phyloP scores from a whole-genome alignment of 129 eudicot genomes.

The Arctium lappa region DNA sequence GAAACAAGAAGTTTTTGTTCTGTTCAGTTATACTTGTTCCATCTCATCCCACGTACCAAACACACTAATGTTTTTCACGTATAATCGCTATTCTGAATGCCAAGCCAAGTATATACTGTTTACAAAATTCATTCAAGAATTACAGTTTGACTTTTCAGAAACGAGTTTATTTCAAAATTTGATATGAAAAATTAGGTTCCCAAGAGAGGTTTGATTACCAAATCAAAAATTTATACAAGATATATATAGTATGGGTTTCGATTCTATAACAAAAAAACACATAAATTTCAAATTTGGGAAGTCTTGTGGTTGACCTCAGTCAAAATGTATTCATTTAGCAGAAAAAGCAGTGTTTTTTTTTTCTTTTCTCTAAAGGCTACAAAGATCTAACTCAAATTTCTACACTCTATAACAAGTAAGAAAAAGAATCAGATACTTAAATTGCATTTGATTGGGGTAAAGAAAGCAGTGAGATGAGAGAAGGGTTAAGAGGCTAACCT shows the following conservation, averaged over 20 bases:
- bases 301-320: background rate
- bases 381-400: background rate
- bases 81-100: background rate
- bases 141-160: background rate
- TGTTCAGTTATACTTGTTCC: background rate
- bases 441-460: background rate
- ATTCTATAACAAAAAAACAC: background rate
- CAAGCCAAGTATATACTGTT: background rate
- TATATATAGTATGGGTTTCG: background rate
- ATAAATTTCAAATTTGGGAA: background rate
- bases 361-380: background rate
- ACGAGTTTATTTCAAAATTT: background rate
- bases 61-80: background rate
- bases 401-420: background rate
- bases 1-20: background rate
- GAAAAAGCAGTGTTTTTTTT: no score
- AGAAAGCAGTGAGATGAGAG: background rate
- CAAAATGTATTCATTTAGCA: background rate
- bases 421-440: background rate
- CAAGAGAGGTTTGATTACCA: background rate
- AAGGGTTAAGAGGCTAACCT: conserved; percentile 26
- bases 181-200: background rate
- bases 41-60: background rate
- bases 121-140: background rate
- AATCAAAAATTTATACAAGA: background rate